phyloP scores from a whole-genome alignment of 768 basidiomycete genomes.

The Gymnopilus dilepis region DNA sequence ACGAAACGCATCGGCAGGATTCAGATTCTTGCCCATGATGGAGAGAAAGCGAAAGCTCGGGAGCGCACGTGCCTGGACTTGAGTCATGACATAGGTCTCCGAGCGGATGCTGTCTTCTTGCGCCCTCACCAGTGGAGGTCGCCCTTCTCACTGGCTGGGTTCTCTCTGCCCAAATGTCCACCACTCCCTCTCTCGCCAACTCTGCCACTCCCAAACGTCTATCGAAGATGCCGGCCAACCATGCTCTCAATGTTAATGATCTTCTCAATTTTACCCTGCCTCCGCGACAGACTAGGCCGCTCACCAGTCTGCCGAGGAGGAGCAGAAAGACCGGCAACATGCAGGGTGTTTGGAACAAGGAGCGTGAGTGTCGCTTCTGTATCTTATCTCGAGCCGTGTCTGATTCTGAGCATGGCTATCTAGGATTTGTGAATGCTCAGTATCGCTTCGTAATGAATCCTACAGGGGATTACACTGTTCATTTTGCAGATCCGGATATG shows the following conservation, averaged over 20 bases:
- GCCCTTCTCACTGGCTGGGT: constrained; percentile 56
- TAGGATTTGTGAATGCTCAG: constrained; percentile 95
- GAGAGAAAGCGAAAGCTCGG: neutral
- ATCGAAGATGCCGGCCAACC: constrained; percentile 70
- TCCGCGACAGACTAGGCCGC: constrained; percentile 74
- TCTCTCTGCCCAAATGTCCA: constrained; percentile 39
- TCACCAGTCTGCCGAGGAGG: constrained; percentile 67
- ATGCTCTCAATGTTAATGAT: constrained; percentile 72
- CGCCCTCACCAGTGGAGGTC: constrained; percentile 40
- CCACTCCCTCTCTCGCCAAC: constrained; percentile 35
- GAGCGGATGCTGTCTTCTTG: constrained; percentile 15
- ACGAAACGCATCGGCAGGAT: constrained; percentile 96
- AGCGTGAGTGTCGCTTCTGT: constrained; percentile 64
- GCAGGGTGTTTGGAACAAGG: constrained; percentile 85
- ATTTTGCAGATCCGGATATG: constrained; percentile 98
- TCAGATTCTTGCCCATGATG: constrained; percentile 76
- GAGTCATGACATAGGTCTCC: constrained; percentile 42
- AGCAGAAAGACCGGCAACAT: constrained; percentile 70
- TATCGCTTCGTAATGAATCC: constrained; percentile 97
- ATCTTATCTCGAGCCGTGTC: neutral
- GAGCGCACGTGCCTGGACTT: constrained; percentile 40
- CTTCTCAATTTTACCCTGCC: constrained; percentile 95
- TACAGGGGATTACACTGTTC: constrained; percentile 87
- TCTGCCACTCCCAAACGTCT: constrained; percentile 58
- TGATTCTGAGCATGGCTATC: constrained; percentile 6